Percentiles rank a stretch among this genome's conserved stretches.
These are phyloP conservation scores for Calonectria hongkongensis DNA, from an alignment of 2,329 filamentous ascomycete species.

Conservation along the genomic window DNA sequence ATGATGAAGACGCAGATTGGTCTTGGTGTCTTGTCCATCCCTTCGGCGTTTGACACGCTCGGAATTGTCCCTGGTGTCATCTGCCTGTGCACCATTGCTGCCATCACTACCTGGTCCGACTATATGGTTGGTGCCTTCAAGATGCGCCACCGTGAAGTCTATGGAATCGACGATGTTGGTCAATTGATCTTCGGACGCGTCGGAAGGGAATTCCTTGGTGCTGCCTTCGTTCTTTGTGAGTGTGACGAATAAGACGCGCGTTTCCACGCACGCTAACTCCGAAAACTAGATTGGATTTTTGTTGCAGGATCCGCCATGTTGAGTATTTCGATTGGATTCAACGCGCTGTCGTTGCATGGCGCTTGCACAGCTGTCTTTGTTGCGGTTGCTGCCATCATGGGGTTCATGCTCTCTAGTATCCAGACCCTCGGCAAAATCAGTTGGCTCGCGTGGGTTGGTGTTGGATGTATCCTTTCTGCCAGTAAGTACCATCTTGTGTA, in stretches of 20 bases:
- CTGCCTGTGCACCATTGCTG: conserved; percentile 61
- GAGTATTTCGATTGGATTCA: conserved; percentile 34
- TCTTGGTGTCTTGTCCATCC: conserved; percentile 68
- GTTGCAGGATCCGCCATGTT: conserved; percentile 34
- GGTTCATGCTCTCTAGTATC: conserved; percentile 26
- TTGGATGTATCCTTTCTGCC: conserved; percentile 39
- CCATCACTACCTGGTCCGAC: conserved; percentile 68
- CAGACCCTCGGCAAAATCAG: conserved; percentile 31
- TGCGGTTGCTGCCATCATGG: conserved; percentile 27
- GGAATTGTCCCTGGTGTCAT: conserved; percentile 68
- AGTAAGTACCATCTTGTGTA: conserved; percentile 28
- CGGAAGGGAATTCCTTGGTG: conserved; percentile 64
- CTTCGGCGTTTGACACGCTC: conserved; percentile 64
- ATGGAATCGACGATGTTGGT: conserved; percentile 72
- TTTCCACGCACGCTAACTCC: neutral
- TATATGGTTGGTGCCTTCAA: conserved; percentile 71
- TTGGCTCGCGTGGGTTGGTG: conserved; percentile 31
- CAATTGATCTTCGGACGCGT: conserved; percentile 66
- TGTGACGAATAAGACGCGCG: neutral
- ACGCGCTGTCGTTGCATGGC: conserved; percentile 22
- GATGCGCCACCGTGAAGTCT: conserved; percentile 68
- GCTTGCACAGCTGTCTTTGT: conserved; percentile 34
- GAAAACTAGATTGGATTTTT: conserved; percentile 26
- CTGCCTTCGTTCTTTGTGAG: conserved; percentile 59
- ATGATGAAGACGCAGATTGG: conserved; percentile 69